These are phyloP conservation scores for Penicillium paradoxum DNA, from an alignment of 495 filamentous ascomycete genomes.

Conservation along the genomic window DNA sequence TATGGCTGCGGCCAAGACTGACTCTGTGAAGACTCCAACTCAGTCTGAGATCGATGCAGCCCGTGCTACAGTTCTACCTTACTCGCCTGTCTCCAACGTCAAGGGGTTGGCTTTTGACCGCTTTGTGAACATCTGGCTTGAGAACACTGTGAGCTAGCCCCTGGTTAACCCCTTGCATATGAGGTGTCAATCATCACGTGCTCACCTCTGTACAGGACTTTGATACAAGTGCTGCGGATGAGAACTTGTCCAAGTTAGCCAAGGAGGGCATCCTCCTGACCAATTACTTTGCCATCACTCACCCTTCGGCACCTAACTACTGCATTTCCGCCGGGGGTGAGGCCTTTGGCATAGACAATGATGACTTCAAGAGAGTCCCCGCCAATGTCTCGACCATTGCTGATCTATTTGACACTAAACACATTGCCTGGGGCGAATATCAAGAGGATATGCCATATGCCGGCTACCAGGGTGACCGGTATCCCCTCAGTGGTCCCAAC, in stretches of 20 bases:
- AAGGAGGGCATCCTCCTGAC: slow-evolving; percentile 58
- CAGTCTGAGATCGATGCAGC: slow-evolving; percentile 30
- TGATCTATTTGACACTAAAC: slow-evolving; percentile 64
- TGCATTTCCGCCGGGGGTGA: slow-evolving; percentile 58
- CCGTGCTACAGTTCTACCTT: slow-evolving; percentile 30
- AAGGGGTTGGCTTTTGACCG: slow-evolving; percentile 61
- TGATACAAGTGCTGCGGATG: slow-evolving; percentile 44
- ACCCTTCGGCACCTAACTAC: slow-evolving; percentile 72
- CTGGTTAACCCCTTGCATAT: slow-evolving; percentile 13
- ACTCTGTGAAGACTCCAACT: slow-evolving; percentile 24
- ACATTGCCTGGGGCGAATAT: slow-evolving; percentile 66
- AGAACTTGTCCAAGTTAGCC: slow-evolving; percentile 52
- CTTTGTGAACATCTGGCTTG: slow-evolving; percentile 65
- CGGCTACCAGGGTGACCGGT: slow-evolving; percentile 58
- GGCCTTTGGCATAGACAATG: slow-evolving; percentile 65
- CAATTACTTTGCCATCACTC: slow-evolving; percentile 60
- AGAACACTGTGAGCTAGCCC: slow-evolving; percentile 60
- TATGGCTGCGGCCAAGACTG: slow-evolving; percentile 27
- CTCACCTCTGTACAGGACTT: slow-evolving; percentile 45
- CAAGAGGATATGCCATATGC: slow-evolving; percentile 65
- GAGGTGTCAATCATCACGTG: not conserved
- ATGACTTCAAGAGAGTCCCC: slow-evolving; percentile 52
- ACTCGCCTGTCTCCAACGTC: slow-evolving; percentile 55
- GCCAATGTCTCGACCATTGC: slow-evolving; percentile 62
- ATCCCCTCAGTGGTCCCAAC: slow-evolving; percentile 44